Conservation (phyloP, 768 basidiomycete species). For the Boletus edulis region DNA sequence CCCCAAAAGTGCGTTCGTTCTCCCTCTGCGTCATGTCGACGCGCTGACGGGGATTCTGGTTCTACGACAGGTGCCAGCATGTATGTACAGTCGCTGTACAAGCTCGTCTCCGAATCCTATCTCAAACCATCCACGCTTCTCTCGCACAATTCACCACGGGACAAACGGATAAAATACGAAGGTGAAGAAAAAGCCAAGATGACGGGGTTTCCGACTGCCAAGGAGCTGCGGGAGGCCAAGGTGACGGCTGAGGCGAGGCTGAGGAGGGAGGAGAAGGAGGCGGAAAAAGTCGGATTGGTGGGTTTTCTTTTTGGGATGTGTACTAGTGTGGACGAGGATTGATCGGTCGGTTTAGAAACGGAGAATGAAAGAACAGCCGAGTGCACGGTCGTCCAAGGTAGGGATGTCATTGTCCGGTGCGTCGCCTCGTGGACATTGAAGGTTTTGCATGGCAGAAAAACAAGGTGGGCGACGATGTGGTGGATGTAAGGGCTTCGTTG, state of each 20-base stretch:
- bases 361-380: slow-evolving; percentile 45
- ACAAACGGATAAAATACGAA: slow-evolving; percentile 80
- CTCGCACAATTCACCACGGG: slow-evolving; percentile 76
- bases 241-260: slow-evolving; percentile 61
- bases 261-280: slow-evolving; percentile 69
- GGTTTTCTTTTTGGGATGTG: slow-evolving; percentile 21
- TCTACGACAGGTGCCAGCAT: slow-evolving; percentile 32
- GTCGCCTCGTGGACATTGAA: slow-evolving; percentile 4
- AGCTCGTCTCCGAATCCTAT: slow-evolving; percentile 70
- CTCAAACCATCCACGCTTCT: slow-evolving; percentile 76
- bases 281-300: slow-evolving; percentile 72
- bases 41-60: background rate
- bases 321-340: background rate
- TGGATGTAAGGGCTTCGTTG: slow-evolving; percentile 57
- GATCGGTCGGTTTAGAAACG: slow-evolving; percentile 52
- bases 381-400: slow-evolving; percentile 56
- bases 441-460: slow-evolving; percentile 41
- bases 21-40: slow-evolving; percentile 6
- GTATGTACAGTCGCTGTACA: slow-evolving; percentile 62
- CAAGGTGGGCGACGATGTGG: slow-evolving; percentile 46
- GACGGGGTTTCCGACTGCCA: slow-evolving; percentile 74
- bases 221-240: slow-evolving; percentile 71
- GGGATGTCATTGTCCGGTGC: background rate
- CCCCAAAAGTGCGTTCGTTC: slow-evolving; percentile 49
- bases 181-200: slow-evolving; percentile 74